phyloP scores from a whole-genome alignment of 805 yeast genomes.

The Pichia cephalocereana region DNA sequence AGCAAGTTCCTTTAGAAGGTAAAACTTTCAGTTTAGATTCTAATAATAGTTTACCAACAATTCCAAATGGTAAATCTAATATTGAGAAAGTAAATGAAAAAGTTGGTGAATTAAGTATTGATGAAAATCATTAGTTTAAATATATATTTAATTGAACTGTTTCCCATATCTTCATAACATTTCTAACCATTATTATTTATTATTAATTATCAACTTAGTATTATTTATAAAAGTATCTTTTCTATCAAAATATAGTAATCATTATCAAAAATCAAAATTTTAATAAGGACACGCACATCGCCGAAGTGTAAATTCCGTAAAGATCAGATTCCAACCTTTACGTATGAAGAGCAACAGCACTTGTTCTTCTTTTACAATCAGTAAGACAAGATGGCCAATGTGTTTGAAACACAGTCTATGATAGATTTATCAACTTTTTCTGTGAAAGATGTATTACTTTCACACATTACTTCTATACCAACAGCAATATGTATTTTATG shows the following conservation, averaged over 20 bases:
- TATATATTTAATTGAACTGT: too few relatives aligned
- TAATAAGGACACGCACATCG: too few relatives aligned
- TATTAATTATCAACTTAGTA: too few relatives aligned
- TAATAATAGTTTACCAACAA: background rate
- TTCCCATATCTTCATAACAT: too few relatives aligned
- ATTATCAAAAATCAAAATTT: background rate
- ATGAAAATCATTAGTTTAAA: background rate
- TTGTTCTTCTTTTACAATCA: too few relatives aligned
- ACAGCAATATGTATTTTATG: background rate
- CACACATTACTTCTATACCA: background rate
- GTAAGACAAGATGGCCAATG: background rate
- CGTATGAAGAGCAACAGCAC: too few relatives aligned
- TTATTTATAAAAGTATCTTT: too few relatives aligned
- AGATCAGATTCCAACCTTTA: too few relatives aligned
- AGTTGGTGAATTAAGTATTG: conserved; percentile 17
- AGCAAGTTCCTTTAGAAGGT: background rate
- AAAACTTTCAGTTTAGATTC: conserved; percentile 6
- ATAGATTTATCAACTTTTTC: background rate
- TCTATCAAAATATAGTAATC: too few relatives aligned
- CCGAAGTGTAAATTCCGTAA: too few relatives aligned
- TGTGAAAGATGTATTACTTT: background rate
- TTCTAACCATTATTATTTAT: too few relatives aligned
- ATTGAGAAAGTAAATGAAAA: conserved; percentile 13
- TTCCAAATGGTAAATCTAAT: background rate
- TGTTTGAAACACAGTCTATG: background rate